Evolutionary conservation across 1,284 basidiomycete genomes (phyloP).

Genomic region (Mycena citricolor): DNA sequence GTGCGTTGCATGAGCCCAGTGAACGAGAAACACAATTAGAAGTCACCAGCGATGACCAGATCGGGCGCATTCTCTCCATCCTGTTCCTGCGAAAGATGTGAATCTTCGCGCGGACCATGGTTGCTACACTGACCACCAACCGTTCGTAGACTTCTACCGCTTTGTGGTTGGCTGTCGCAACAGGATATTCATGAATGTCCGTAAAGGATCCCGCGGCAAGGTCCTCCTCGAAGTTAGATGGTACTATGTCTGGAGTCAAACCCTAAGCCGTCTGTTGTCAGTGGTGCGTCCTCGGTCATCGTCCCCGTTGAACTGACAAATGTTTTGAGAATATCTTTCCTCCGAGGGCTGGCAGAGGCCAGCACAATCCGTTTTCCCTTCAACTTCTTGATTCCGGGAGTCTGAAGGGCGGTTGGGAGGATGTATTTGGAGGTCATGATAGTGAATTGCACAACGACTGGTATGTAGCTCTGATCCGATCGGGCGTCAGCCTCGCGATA

Average conservation of each 20-base stretch:
- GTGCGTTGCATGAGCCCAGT: too few relatives aligned
- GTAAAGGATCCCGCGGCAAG: constrained; percentile 70
- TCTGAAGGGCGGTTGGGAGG: constrained; percentile 68
- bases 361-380: constrained; percentile 76
- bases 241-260: constrained; percentile 81
- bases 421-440: constrained; percentile 41
- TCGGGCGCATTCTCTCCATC: constrained; percentile 87
- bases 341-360: constrained; percentile 83
- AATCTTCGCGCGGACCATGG: neutral
- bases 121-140: constrained; percentile 61
- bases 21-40: neutral
- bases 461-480: too few relatives aligned
- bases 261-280: constrained; percentile 53
- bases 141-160: constrained; percentile 91
- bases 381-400: constrained; percentile 73
- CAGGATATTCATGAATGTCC: constrained; percentile 88
- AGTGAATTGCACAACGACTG: too few relatives aligned
- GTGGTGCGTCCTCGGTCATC: constrained; percentile 2
- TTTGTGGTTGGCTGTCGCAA: constrained; percentile 90
- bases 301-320: constrained; percentile 63
- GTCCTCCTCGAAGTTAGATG: constrained; percentile 87
- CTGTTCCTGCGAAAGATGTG: constrained; percentile 39
- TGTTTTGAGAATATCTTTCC: constrained; percentile 81
- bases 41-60: constrained; percentile 85
- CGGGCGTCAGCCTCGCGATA: too few relatives aligned